phyloP scores from a whole-genome alignment of 2,329 filamentous ascomycete genomes.

The Ascochyta viciae-villosae region DNA sequence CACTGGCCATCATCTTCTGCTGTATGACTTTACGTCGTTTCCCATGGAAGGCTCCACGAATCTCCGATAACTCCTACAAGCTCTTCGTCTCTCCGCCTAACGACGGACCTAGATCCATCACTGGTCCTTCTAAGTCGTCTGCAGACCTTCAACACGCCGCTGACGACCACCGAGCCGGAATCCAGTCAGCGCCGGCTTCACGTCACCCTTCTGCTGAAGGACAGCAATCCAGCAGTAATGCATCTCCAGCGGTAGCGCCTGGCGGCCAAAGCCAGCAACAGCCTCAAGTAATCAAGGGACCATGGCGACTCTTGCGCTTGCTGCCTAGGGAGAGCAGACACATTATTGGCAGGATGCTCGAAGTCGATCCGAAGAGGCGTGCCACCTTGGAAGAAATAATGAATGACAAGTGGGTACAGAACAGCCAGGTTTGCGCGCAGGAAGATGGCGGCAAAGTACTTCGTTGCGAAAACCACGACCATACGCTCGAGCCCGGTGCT shows the following conservation, averaged over 20 bases:
- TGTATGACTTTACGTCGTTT: slow-evolving; percentile 97
- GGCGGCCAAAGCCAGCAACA: slow-evolving; percentile 59
- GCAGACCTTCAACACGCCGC: slow-evolving; percentile 48
- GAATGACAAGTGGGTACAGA: slow-evolving; percentile 87
- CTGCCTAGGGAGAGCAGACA: slow-evolving; percentile 88
- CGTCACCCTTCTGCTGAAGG: slow-evolving; percentile 44
- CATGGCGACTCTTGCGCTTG: slow-evolving; percentile 86
- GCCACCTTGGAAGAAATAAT: slow-evolving; percentile 87
- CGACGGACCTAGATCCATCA: slow-evolving; percentile 44
- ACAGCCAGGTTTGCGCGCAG: slow-evolving; percentile 82
- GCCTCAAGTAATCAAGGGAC: slow-evolving; percentile 78
- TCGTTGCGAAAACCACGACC: slow-evolving; percentile 77
- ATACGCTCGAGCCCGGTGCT: slow-evolving; percentile 76
- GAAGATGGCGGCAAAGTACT: slow-evolving; percentile 76
- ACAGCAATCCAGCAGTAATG: slow-evolving; percentile 22
- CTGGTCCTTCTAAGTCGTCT: slow-evolving; percentile 41
- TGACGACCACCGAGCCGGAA: slow-evolving; percentile 34
- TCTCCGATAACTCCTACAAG: slow-evolving; percentile 93
- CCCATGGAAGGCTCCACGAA: slow-evolving; percentile 93
- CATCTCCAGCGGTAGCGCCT: slow-evolving; percentile 27
- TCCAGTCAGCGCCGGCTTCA: slow-evolving; percentile 52
- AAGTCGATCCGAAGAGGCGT: slow-evolving; percentile 81
- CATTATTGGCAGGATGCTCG: slow-evolving; percentile 91
- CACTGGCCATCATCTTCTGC: slow-evolving; percentile 96
- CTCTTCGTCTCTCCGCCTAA: slow-evolving; percentile 88